Conservation (phyloP, 139 green algal species). For the Closterium sp. region DNA sequence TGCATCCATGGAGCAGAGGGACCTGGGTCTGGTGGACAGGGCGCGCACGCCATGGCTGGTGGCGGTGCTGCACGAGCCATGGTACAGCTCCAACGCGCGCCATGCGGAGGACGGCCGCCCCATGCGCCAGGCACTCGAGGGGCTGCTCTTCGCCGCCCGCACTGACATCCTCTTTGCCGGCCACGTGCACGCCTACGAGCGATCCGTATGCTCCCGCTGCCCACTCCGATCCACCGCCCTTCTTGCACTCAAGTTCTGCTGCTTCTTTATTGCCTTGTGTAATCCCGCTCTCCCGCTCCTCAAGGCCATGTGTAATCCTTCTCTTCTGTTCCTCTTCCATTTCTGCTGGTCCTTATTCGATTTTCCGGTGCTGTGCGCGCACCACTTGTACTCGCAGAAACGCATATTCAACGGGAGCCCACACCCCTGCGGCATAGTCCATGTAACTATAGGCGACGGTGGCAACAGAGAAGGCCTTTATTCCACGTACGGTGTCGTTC, state of each 20-base stretch:
- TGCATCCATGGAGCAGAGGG: slow-evolving; percentile 16
- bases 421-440: slow-evolving; percentile 58
- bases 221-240: no score
- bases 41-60: slow-evolving; percentile 75
- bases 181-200: slow-evolving; percentile 79
- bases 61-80: slow-evolving; percentile 74
- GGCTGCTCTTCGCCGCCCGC: slow-evolving; percentile 60
- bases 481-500: neutral
- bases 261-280: neutral
- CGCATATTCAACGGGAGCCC: slow-evolving; percentile 50
- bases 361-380: no score
- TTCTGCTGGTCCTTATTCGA: neutral
- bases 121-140: slow-evolving; percentile 66
- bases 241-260: neutral
- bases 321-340: neutral
- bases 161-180: slow-evolving; percentile 74
- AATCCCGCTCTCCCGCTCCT: neutral
- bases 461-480: slow-evolving; percentile 75
- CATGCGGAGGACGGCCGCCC: slow-evolving; percentile 67
- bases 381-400: neutral
- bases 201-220: slow-evolving; percentile 12
- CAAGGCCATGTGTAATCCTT: neutral
- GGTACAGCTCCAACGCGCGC: slow-evolving; percentile 73
- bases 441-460: slow-evolving; percentile 76
- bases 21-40: slow-evolving; percentile 69